Conservation (phyloP, 2,329 filamentous ascomycete species). For the Aspergillus pseudonomiae region DNA sequence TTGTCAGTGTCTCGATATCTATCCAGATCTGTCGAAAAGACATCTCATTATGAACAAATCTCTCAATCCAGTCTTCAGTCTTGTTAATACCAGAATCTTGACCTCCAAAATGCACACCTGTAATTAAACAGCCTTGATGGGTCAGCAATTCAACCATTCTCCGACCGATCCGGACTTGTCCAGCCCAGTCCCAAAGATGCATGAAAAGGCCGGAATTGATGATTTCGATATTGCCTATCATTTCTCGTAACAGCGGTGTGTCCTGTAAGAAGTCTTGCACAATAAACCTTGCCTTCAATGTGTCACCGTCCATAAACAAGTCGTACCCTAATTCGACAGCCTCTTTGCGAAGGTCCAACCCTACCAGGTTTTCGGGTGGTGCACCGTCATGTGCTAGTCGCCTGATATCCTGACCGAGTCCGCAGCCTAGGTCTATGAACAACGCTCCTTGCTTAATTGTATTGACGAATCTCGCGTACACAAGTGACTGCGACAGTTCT, state of each 20-base stretch:
- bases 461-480: background rate
- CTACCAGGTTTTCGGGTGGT: background rate
- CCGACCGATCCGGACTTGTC: conserved; percentile 3
- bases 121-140: background rate
- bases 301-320: background rate
- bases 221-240: background rate
- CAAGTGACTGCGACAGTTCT: background rate
- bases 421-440: conserved; percentile 2
- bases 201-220: conserved; percentile 16
- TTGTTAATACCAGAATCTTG: too few species aligned
- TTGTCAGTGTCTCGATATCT: too few species aligned
- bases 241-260: background rate
- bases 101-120: too few species aligned
- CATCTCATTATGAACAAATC: too few species aligned
- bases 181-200: conserved; percentile 14
- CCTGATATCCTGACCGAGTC: background rate
- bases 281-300: background rate
- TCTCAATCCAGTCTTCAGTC: too few species aligned
- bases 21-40: too few species aligned
- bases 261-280: conserved; percentile 12
- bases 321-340: background rate
- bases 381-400: background rate
- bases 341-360: background rate
- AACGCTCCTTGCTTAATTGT: background rate
- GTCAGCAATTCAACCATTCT: conserved; percentile 10